A percentile compares a stretch with the other conserved stretches of the same genome.
Conservation (phyloP, 116 monocot genomes). For the Papilionanthe hybrid region DNA sequence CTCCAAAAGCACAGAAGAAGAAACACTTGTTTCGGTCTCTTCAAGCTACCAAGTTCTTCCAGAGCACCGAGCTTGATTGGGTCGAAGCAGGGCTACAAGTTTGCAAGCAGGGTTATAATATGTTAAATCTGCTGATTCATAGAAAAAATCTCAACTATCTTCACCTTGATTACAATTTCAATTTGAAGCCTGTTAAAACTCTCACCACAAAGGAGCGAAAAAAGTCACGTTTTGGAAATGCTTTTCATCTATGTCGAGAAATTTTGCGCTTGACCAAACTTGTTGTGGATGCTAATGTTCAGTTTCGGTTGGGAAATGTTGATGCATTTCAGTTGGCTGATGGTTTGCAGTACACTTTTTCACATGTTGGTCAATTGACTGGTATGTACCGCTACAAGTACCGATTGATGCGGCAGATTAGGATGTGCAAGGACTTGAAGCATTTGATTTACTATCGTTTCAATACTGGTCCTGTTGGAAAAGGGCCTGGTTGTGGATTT, state of each 20-base stretch:
- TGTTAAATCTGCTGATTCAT: constrained; percentile 94
- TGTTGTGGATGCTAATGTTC: constrained; percentile 61
- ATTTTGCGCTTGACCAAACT: constrained; percentile 54
- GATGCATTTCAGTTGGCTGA: constrained; percentile 64
- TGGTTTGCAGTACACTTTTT: constrained; percentile 60
- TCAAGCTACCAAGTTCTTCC: constrained; percentile 95
- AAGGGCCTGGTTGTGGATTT: constrained; percentile 96
- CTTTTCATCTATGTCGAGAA: constrained; percentile 77
- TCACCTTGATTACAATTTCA: constrained; percentile 97
- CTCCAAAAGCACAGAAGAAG: constrained; percentile 98
- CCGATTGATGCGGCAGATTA: constrained; percentile 91
- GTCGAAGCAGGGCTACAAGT: constrained; percentile 98
- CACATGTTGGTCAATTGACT: constrained; percentile 70
- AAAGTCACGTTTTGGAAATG: constrained; percentile 98
- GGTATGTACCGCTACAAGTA: constrained; percentile 99
- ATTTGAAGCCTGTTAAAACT: constrained; percentile 96
- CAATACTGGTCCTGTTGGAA: constrained; percentile 96
- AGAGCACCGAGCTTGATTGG: constrained; percentile 95
- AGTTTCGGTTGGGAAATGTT: constrained; percentile 59
- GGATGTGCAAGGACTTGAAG: constrained; percentile 99
- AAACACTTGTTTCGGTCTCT: constrained; percentile 90
- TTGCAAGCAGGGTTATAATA: constrained; percentile 98
- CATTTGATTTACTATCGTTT: constrained; percentile 98
- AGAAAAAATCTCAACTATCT: constrained; percentile 98
- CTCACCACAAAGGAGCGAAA: constrained; percentile 98